Base-by-base conservation (phyloP, 768 basidiomycete species). In the Lactarius akahatsu region DNA sequence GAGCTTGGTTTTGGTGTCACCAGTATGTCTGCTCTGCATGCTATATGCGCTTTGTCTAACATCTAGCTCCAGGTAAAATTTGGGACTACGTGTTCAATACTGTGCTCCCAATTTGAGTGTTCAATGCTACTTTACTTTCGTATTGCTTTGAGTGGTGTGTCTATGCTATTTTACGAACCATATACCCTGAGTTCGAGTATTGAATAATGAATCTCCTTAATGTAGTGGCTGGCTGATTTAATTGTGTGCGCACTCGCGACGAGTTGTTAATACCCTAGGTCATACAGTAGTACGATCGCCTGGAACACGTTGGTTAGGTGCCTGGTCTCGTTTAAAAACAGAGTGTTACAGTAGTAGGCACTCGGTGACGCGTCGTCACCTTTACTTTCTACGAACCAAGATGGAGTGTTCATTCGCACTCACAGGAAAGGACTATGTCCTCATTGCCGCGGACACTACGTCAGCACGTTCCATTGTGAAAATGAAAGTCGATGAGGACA, bases 1-100 rank as follows among this genome's bases (percentile, higher is more conserved):
- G 94, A 97, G 74, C 89, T 98, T 54, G 96, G 95, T 20, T 98
- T 96, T 74, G 96, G 96, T 38, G 96, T 98, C 13, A 98, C 96
- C 8, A 94, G 92, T 91, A 72, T 61, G 86, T 78, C 16, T 43
- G 45, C 32, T 68, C 23, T 30, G 28, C 41, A 8, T 52, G 10
- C 20, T 43, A 2, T 43, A 38, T 52, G 57, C 40, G 54, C 18
- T 63, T 65, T 26, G 8, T 50, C 59, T n/a, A 57, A 68, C 68
- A 41, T 66, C 61, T 28, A 45, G 36, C 28, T 30, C 62, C 65
- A 90, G 88, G 89, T 79, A 98, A 96, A 80, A 79, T 98, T 47
- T 98, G 96, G 96, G 96, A 98, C 76, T 79, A 86, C 73, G 85
- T 96, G 45, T 97, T 97, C 77, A 91, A 88, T 74, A 98, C 95